Evolutionary conservation across 345 rosid genomes (phyloP), one percentile per base, ranked within the genome.

Genomic region (Firmiana major): DNA sequence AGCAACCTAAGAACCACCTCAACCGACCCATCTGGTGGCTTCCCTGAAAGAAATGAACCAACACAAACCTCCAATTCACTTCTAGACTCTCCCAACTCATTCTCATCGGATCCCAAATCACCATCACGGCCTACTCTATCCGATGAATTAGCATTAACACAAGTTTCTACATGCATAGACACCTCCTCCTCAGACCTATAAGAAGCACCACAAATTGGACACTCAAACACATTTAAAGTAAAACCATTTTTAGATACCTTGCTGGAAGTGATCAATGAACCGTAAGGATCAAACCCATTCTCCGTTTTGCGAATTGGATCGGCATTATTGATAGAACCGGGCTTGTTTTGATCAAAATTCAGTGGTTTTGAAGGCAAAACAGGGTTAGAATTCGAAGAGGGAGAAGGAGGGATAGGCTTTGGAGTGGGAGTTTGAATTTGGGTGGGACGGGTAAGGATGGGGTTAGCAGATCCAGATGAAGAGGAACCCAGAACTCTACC

Each of bases 401-500:
- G 74, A 12, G 88, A 79, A 66, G 53, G 71, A 17, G 90, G 82
- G 46, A 34, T 83, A 0, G 88, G 81, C 22, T 76, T 82, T 8
- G 84, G 78, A 74, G 81, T 71, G 11, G 77, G 84, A 71, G 86
- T 63, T 43, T 83, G 93, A 22, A 88, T 28, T 73, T 81, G 80
- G 59, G 81, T 73, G 48, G 82, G 82, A 24, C 92, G 88, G 68
- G 84, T 24, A 3, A 77, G 84, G 74, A 86, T 78, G 9, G 93
- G 86, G 79, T 88, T 83, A 76, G 76, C 68, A 46, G 94, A 84
- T 69, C 49, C 90, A 5, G 96, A 84, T 8, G 94, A 75, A 46
- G 95, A 86, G 16, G 96, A 89, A 79, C 98, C 98, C 83, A 93
- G 78, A 40, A 91, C 97, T 72, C 96, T 73, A 75, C 97, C 94